Evolutionary conservation across 495 filamentous ascomycete genomes (phyloP).

Genomic region (Bryoglossum gracile): DNA sequence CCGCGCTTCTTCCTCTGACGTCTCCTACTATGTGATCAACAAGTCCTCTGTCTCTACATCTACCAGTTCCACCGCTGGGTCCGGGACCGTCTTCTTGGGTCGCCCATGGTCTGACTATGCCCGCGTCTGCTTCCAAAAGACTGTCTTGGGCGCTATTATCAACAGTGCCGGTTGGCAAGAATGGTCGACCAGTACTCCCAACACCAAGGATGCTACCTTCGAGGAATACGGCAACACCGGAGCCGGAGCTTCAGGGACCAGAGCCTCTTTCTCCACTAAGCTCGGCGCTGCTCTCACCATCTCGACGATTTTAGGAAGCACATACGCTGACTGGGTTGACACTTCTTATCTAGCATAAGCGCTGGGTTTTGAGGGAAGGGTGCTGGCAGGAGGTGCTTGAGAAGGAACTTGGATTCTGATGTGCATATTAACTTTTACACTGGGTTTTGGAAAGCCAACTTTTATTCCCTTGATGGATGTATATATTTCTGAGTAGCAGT

Average conservation of each 20-base stretch:
- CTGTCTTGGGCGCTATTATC: constrained; percentile 46
- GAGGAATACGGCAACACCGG: constrained; percentile 56
- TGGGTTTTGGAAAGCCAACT: not conserved
- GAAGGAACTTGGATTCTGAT: not conserved
- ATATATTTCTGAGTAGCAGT: not conserved
- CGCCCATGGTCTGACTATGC: constrained; percentile 59
- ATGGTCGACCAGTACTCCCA: constrained; percentile 43
- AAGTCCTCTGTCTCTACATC: constrained; percentile 33
- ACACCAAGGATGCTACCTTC: constrained; percentile 48
- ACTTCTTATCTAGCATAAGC: constrained; percentile 17
- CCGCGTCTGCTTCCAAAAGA: constrained; percentile 55
- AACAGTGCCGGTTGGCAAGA: constrained; percentile 54
- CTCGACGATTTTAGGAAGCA: constrained; percentile 42
- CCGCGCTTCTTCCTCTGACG: constrained; percentile 39
- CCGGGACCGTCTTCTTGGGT: constrained; percentile 53
- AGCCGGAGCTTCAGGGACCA: constrained; percentile 46
- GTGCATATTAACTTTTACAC: constrained; percentile 2
- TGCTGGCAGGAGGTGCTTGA: not conserved
- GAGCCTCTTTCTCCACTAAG: constrained; percentile 48
- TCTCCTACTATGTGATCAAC: constrained; percentile 58
- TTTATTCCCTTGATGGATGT: not conserved
- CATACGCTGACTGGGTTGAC: constrained; percentile 31
- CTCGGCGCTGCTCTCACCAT: constrained; percentile 40
- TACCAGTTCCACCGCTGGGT: constrained; percentile 26
- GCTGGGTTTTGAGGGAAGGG: no score